A percentile compares a stretch with the other conserved stretches of the same genome.
Conservation (phyloP, 2,329 filamentous ascomycete species). For the Dendrostoma leiphaemia region DNA sequence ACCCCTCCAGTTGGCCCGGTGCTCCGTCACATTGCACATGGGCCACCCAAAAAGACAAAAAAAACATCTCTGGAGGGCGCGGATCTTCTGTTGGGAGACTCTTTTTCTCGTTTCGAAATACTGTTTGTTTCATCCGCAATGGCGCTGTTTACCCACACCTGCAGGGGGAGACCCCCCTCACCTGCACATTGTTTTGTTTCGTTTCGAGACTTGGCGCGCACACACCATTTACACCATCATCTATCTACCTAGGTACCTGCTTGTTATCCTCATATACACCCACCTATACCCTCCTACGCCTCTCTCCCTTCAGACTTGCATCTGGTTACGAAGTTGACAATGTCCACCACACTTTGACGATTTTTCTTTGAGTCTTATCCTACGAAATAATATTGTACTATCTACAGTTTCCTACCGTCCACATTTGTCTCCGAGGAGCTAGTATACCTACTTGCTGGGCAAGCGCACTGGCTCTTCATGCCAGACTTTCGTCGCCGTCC, state of each 20-base stretch:
- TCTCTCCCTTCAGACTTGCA: not conserved
- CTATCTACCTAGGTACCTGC: slow-evolving; percentile 4
- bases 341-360: not conserved
- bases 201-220: slow-evolving; percentile 2
- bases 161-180: not conserved
- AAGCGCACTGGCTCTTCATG: slow-evolving; percentile 1
- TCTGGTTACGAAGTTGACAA: not conserved
- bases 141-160: slow-evolving; percentile 13
- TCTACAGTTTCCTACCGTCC: not conserved
- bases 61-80: slow-evolving; percentile 4
- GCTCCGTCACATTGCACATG: slow-evolving; percentile 2
- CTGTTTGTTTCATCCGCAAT: slow-evolving; percentile 22
- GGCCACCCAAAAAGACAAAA: slow-evolving; percentile 14
- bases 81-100: not conserved
- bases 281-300: too few species aligned
- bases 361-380: not conserved
- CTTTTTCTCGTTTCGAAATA: slow-evolving; percentile 24
- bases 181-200: slow-evolving; percentile 5
- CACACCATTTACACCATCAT: too few species aligned
- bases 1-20: not conserved
- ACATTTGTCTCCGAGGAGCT: not conserved
- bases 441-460: slow-evolving; percentile 8
- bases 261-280: too few species aligned
- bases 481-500: not conserved
- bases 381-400: not conserved